Conservation (phyloP, 2,329 filamentous ascomycete species). For the Diaporthe longicolla region DNA sequence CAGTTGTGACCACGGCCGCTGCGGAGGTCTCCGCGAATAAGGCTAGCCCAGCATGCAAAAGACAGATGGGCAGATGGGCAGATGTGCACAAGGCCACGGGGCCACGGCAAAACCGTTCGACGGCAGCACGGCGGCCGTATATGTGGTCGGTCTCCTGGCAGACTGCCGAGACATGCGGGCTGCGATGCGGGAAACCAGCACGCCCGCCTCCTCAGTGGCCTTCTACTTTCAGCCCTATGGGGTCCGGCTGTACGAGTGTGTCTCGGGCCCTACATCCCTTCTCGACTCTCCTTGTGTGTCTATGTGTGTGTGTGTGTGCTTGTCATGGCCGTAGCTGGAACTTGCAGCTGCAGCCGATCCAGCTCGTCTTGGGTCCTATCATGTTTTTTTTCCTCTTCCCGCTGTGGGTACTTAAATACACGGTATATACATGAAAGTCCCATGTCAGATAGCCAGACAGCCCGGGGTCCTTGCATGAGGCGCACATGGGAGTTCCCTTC, state of each 20-base stretch:
- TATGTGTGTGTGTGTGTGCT: no score
- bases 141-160: slow-evolving; percentile 29
- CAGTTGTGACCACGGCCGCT: neutral
- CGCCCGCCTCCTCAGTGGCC: slow-evolving; percentile 20
- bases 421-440: neutral
- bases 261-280: neutral
- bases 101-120: neutral
- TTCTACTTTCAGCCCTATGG: slow-evolving; percentile 42
- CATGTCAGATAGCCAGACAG: slow-evolving; percentile 8
- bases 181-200: slow-evolving; percentile 36
- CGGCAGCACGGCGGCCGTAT: neutral
- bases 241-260: slow-evolving; percentile 29
- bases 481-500: slow-evolving; percentile 24
- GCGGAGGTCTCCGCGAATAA: slow-evolving; percentile 16
- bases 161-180: slow-evolving; percentile 39
- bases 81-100: neutral
- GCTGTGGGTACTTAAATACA: neutral
- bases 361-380: neutral
- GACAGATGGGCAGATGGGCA: neutral
- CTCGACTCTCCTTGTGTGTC: neutral
- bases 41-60: neutral
- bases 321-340: neutral
- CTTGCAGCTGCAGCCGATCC: slow-evolving; percentile 3
- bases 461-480: slow-evolving; percentile 32
- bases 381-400: slow-evolving; percentile 1